Base-by-base conservation (phyloP, 1,139 yeast genomes). In the Pichia sp. region DNA sequence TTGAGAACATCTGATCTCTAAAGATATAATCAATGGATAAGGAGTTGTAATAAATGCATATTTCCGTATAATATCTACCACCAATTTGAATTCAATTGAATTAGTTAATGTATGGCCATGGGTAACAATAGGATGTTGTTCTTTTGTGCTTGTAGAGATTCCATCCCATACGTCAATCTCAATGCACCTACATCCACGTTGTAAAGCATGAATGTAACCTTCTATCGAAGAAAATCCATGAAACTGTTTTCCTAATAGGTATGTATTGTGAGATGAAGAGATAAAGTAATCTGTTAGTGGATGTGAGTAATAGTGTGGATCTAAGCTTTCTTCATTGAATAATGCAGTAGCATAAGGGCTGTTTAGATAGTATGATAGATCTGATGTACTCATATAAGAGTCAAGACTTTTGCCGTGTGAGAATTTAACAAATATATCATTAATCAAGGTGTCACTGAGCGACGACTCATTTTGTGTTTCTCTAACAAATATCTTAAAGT, bases 131-230 rank as follows among this genome's bases (percentile, higher is more conserved):
- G 99, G 99, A 3, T 85, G 64, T 3, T 16, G 29, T 29, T 71
- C 75, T 29, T 40, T 48, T 8, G 45, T 23, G 11, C 30, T 29
- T 32, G 49, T 11, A 8, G 16, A 29, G 5, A 5, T 23, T 8
- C 95, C 95, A 71, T 93, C 97, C 99, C 99, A 95, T 26, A 95
- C 78, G 69, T 95, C 99, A 45, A 95, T 82, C 65, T 95, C 99
- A 26, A 95, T 77, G 61, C 97, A 90, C 49, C 97, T 75, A 64
- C 98, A 93, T 1, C 99, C 98, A 55, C 90, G 80, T 64, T 90
- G 97, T 51, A 95, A 72, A 0, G 90, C 95, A 53, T 87, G 79
- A n/a, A 90, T 84, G 62, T 93, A 95, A 0, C 96, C 96, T 65
- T 93, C 98, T 1, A 90, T 81, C 0, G 96, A 87, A 0, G 97